Evolutionary conservation across 129 eudicot genomes (phyloP).

Genomic region (Apium graveolens): DNA sequence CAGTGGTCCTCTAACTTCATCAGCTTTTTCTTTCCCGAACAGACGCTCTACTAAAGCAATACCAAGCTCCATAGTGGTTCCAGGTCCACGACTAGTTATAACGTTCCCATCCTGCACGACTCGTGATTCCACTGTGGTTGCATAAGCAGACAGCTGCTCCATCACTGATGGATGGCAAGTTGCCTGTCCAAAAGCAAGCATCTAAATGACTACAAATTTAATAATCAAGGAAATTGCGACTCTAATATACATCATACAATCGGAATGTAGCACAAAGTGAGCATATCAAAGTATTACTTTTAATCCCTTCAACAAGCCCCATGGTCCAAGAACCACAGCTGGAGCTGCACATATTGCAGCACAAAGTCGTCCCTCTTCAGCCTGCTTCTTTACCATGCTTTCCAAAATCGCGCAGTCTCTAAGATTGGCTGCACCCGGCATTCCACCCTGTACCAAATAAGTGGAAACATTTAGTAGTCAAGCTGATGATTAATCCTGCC

Average conservation of each 20-base stretch:
- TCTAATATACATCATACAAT: not conserved
- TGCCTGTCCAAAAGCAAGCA: constrained; percentile 38
- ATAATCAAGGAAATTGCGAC: not conserved
- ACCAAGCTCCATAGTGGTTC: constrained; percentile 85
- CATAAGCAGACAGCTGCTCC: constrained; percentile 78
- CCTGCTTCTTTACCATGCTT: constrained; percentile 69
- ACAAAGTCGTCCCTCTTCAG: constrained; percentile 65
- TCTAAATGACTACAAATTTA: not conserved
- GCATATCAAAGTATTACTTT: constrained; percentile 30
- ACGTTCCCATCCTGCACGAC: constrained; percentile 80
- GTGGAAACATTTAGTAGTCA: not conserved
- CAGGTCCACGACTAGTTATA: constrained; percentile 92
- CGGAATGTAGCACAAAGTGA: not conserved
- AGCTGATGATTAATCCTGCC: not conserved
- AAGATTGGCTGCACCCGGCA: constrained; percentile 69
- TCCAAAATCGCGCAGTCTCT: constrained; percentile 48
- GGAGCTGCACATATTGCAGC: constrained; percentile 98
- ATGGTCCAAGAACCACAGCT: constrained; percentile 89
- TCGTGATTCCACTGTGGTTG: constrained; percentile 71
- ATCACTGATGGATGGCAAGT: constrained; percentile 86
- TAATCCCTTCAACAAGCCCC: constrained; percentile 85
- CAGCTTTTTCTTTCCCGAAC: constrained; percentile 77
- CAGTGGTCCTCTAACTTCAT: constrained; percentile 74
- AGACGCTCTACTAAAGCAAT: constrained; percentile 63
- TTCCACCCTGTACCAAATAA: constrained; percentile 48